Base-by-base conservation (phyloP, 371 early-diverging fungal genomes). In the Capillidium rhysosporum region DNA sequence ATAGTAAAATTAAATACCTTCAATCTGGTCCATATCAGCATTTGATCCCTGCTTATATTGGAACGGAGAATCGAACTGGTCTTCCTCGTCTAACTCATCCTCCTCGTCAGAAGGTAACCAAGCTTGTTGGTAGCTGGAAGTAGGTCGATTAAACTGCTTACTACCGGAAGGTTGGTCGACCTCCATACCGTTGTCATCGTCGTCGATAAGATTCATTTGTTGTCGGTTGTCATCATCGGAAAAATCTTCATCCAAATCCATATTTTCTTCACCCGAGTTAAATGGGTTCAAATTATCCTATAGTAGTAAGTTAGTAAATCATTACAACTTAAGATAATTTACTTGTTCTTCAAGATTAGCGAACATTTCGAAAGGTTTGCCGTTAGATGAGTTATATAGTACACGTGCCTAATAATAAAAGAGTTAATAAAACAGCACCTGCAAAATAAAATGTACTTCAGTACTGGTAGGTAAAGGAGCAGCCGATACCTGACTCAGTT, bases 211-310 rank as follows among this genome's bases (percentile, higher is more conserved):
- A 28, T 31, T 20, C 28, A 24, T 21, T 39, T 59, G 46, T 53
- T 26, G 38, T 31, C 54, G 56, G 59, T 60, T 48, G 54, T 86
- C 87, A 20, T 80, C 88, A 40, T 81, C 86, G 45, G 69, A 75
- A 60, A 91, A 60, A 67, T 95, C 96, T 63, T 90, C 89, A 57
- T 90, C 92, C 1, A 92, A 92, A 1, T 94, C 94, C 94, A 94
- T 92, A n/a, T 92, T 95, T 63, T 95, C 94, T 64, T 95, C 96
- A 45, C 80, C 87, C 7, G 76, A 77, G 75, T 90, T 73, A 52
- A 81, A 73, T 69, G 90, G 85, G n/a, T 86, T 86, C 54, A 80
- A 83, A 57, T 91, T 91, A 53, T 86, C 85, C 1, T 81, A 70
- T 14, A 86, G 71, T 52, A 90, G 67, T 49, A 34, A 64, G n/a